Percentiles rank a stretch among this genome's conserved stretches.
Evolutionary conservation across 2,329 filamentous ascomycete genomes (phyloP).

Genomic region (Neopestalotiopsis rosae): DNA sequence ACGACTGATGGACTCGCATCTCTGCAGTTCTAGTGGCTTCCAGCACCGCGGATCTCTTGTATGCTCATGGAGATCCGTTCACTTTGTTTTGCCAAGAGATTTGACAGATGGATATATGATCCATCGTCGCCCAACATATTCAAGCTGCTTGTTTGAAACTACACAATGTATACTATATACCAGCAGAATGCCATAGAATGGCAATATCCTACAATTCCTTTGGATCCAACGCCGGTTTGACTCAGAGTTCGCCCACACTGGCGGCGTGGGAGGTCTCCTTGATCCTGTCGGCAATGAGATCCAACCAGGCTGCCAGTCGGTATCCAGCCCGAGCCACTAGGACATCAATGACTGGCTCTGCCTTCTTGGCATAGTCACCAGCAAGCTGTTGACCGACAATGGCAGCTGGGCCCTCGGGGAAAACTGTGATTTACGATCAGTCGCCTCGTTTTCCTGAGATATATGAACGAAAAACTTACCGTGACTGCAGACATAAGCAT

Average conservation of each 20-base stretch:
- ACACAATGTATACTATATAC: not conserved
- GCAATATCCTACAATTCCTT: slow-evolving; percentile 2
- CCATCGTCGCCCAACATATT: not conserved
- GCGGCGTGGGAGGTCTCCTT: slow-evolving; percentile 27
- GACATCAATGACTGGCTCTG: slow-evolving; percentile 67
- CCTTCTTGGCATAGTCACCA: slow-evolving; percentile 67
- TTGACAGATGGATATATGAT: slow-evolving; percentile 5
- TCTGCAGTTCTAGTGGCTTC: not conserved
- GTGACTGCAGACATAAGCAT: slow-evolving; percentile 65
- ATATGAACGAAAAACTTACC: slow-evolving; percentile 45
- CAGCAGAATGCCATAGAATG: not conserved
- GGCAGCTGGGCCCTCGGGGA: slow-evolving; percentile 64
- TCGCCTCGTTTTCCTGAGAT: not conserved
- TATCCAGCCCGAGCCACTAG: slow-evolving; percentile 73
- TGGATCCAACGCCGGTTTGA: not conserved
- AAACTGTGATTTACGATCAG: slow-evolving; percentile 45
- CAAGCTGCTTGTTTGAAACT: not conserved
- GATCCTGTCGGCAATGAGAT: slow-evolving; percentile 57
- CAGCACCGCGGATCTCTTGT: not conserved
- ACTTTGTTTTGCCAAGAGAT: slow-evolving; percentile 2
- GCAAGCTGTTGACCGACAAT: slow-evolving; percentile 66
- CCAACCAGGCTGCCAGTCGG: slow-evolving; percentile 71
- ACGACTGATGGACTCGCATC: not conserved
- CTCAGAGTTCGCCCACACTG: slow-evolving; percentile 37
- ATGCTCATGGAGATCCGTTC: not conserved